phyloP scores from a whole-genome alignment of 371 early-diverging fungal species.

The Mucor circinelloides region DNA sequence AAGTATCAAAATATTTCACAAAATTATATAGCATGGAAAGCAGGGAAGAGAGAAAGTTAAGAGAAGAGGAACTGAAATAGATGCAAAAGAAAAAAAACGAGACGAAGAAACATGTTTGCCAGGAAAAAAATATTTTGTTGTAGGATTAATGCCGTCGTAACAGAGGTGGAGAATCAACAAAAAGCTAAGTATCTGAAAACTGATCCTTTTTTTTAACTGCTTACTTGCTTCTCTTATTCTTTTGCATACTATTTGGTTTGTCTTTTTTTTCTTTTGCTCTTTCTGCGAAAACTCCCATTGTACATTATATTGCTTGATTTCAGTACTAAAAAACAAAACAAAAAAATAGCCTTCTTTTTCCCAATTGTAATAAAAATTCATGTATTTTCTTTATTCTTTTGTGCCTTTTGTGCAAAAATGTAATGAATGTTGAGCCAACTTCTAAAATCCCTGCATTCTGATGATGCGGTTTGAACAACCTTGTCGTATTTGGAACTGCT shows the following conservation, averaged over 20 bases:
- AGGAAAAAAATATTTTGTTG: neutral
- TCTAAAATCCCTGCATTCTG: slow-evolving; percentile 45
- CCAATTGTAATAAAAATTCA: neutral
- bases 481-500: slow-evolving; percentile 39
- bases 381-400: neutral
- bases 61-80: neutral
- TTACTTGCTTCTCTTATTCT: neutral
- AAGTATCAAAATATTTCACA: neutral
- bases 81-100: neutral
- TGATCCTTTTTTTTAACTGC: neutral
- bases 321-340: too few relatives aligned
- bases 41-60: too few relatives aligned
- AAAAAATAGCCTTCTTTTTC: neutral
- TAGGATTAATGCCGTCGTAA: neutral
- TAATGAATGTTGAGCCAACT: slow-evolving; percentile 49
- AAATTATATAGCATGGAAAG: too few relatives aligned
- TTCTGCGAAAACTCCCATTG: neutral
- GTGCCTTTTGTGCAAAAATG: slow-evolving; percentile 8
- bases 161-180: neutral
- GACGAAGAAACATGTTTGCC: neutral
- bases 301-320: neutral
- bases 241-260: neutral
- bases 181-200: slow-evolving; percentile 1
- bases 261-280: neutral
- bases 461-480: slow-evolving; percentile 23